Evolutionary conservation across 192 early-diverging fungal genomes (phyloP).

Genomic region (Backusella morwellensis): DNA sequence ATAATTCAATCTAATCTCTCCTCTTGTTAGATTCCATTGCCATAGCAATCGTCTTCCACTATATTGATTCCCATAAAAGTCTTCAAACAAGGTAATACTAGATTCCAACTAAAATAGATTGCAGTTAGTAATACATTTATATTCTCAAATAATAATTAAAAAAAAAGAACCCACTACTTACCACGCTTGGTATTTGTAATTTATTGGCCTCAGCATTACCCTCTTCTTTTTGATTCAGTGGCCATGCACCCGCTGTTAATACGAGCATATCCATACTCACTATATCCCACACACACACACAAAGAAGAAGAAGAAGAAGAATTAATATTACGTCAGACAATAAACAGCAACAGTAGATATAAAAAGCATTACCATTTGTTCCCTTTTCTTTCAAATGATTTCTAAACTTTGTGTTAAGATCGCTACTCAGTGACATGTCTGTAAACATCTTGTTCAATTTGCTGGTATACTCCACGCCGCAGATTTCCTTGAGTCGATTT

Average conservation of each 20-base stretch:
- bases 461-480: constrained; percentile 83
- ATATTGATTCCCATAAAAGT: constrained; percentile 69
- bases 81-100: constrained; percentile 63
- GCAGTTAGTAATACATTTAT: background rate
- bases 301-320: background rate
- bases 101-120: constrained; percentile 49
- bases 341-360: background rate
- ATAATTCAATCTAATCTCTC: constrained; percentile 63
- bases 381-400: constrained; percentile 32
- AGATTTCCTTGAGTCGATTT: constrained; percentile 71
- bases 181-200: constrained; percentile 68
- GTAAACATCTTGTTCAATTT: constrained; percentile 89
- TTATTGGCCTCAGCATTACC: background rate
- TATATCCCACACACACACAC: constrained; percentile 1
- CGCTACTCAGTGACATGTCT: constrained; percentile 75
- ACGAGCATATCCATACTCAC: constrained; percentile 75
- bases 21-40: constrained; percentile 47
- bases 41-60: constrained; percentile 78
- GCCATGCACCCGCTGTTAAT: constrained; percentile 83
- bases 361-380: background rate
- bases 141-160: background rate
- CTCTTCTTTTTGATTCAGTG: constrained; percentile 47
- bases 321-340: background rate
- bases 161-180: constrained; percentile 34
- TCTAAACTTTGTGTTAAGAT: constrained; percentile 57